phyloP scores from a whole-genome alignment of 306 rosid genomes.

The Mucuna pruriens region DNA sequence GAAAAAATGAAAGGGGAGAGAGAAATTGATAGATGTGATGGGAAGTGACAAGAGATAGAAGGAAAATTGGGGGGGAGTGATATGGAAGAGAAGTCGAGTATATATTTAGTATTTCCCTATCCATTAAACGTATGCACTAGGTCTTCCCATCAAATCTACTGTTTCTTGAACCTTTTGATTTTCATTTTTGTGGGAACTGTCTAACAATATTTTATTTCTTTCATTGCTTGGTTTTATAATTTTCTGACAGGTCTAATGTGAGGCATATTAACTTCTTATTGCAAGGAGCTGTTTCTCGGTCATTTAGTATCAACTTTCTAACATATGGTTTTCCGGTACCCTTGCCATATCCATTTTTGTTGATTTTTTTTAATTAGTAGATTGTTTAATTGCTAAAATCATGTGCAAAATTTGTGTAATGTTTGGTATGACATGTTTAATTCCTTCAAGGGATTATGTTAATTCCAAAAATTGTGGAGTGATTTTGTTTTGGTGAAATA shows the following conservation, averaged over 20 bases:
- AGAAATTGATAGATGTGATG: too few species aligned
- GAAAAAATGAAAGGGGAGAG: too few species aligned
- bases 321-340: slow-evolving; percentile 95
- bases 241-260: slow-evolving; percentile 68
- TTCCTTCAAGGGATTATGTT: not conserved
- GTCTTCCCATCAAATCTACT: not conserved
- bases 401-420: not conserved
- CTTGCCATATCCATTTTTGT: slow-evolving; percentile 32
- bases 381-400: slow-evolving; percentile 21
- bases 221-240: slow-evolving; percentile 26
- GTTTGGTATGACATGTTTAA: slow-evolving; percentile 27
- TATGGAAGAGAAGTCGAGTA: too few species aligned
- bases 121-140: not conserved
- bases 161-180: not conserved
- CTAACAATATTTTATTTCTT: slow-evolving; percentile 20
- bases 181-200: not conserved
- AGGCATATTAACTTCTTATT: slow-evolving; percentile 69
- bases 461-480: not conserved
- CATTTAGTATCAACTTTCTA: slow-evolving; percentile 87
- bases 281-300: slow-evolving; percentile 75
- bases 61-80: too few species aligned
- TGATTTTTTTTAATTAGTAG: not conserved
- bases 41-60: too few species aligned
- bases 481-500: too few species aligned
- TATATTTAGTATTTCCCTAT: too few species aligned